Base-by-base conservation (phyloP, 2,329 filamentous ascomycete species). In the Arthrobotrys entomopaga region DNA sequence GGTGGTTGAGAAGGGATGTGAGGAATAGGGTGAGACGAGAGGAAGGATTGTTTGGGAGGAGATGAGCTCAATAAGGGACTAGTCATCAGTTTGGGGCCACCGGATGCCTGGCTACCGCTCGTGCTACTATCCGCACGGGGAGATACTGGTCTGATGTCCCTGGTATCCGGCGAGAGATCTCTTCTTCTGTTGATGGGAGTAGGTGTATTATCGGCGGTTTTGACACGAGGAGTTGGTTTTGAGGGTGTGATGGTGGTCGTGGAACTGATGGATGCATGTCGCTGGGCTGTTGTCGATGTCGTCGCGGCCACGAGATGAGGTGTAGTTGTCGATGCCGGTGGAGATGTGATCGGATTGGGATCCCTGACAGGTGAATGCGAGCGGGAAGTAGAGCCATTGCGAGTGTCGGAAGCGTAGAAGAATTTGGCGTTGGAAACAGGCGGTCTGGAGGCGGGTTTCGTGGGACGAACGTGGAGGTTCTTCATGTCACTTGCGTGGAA, bases 401-500 rank as follows among this genome's bases (percentile, higher is more conserved):
- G 69, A 13, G 83, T 83, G 29, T 89, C 88, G 80, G 91, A 90
- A 72, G 89, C 91, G 80, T 92, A 90, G 80, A 93, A 88, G 83
- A 93, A 92, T 80, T 91, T 91, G 81, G 79, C 66, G 52, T 73
- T 56, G 24, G 78, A 79, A 38, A 80, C 80, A 3, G 83, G 80
- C 42, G 46, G 81, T 80, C 77, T 85, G 86, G 80, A 82, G 80
- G 76, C 82, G 81, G 43, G 81, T 78, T 80, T 69, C 81, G 79
- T 59, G 84, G 77, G 49, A 65, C 76, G 48, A 46, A 76, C 43
- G 49, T 58, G 53, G 16, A 50, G 65, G 53, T 65, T 82, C 78
- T 87, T 89, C 43, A 86, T 90, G 78, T 97, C 92, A 80, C 89
- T 92, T 26, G 93, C 95, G 80, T 96, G 93, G 81, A 99, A 97